Evolutionary conservation across 768 basidiomycete species (phyloP).

Genomic region (Rhodotorula babjevae): DNA sequence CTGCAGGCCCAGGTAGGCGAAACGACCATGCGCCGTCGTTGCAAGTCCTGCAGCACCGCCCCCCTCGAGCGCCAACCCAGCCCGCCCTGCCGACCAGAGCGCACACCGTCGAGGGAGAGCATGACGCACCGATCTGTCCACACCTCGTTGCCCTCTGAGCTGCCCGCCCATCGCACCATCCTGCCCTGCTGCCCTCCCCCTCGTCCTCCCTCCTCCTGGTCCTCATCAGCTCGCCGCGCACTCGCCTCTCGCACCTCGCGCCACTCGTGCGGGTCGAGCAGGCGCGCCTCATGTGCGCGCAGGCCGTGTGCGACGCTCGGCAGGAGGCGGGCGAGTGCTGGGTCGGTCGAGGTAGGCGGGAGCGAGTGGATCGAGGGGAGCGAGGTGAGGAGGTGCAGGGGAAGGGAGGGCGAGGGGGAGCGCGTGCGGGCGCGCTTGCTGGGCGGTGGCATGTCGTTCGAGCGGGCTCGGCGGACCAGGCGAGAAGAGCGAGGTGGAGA

Average conservation of each 20-base stretch:
- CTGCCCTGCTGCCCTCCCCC: background rate
- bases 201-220: background rate
- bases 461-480: background rate
- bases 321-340: background rate
- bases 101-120: background rate
- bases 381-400: background rate
- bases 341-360: background rate
- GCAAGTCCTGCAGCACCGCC: too few species aligned
- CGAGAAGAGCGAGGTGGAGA: background rate
- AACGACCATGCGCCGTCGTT: too few species aligned
- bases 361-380: background rate
- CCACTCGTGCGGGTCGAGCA: slow-evolving; percentile 49
- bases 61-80: too few species aligned
- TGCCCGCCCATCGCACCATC: slow-evolving; percentile 37
- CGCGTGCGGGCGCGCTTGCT: background rate
- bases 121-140: slow-evolving; percentile 75
- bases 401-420: slow-evolving; percentile 8
- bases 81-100: too few species aligned
- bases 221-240: slow-evolving; percentile 15
- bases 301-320: slow-evolving; percentile 44
- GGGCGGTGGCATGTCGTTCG: background rate
- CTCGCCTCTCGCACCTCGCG: slow-evolving; percentile 40
- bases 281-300: slow-evolving; percentile 71
- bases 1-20: too few species aligned
- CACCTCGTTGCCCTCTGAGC: slow-evolving; percentile 46